Base-by-base conservation (phyloP, 768 basidiomycete species). In the Termitomyces sp. region DNA sequence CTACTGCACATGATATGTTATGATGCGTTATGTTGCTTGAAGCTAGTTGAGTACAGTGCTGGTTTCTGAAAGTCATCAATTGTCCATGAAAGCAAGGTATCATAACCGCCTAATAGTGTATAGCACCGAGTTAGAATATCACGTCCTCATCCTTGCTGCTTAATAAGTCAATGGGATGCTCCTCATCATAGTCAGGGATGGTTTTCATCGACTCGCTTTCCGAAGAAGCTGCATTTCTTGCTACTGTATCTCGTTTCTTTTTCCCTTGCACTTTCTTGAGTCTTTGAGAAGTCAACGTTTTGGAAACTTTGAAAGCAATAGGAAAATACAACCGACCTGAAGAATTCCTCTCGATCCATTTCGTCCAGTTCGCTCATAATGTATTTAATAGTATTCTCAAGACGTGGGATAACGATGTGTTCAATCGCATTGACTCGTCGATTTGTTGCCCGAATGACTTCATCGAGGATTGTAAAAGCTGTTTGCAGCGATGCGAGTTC, bases 381-480 rank as follows among this genome's bases (percentile, higher is more conserved):
- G 70, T 98, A 99, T 67, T 92, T 92, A 79, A 99, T 93, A 14
- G 97, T 98, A 72, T 98, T 98, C 47, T 98, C 96, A 51, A 99
- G 76, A 45, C 89, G 83, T 18, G 97, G 97, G 57, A 99, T 98
- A 65, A 99, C 79, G 62, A 99, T 87, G 69, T 99, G 94, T 66
- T 99, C 97, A 62, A 99, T 96, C 3, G 97, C 97, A 67, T 99
- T 99, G 41, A 99, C 97, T 61, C 97, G 87, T 52, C 97, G 90
- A 72, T 98, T 99, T 38, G 97, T 98, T n/a, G 95, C 94, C 48
- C 93, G 90, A 67, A 99, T 99, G 59, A 98, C 97, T 74, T 98
- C 97, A 72, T 99, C 97, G 38, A 99, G 84, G 63, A 98, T 98
- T 57, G 88, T 96, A 76, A 99, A 99, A 5, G 97, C 97, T 0